Evolutionary conservation across 805 yeast genomes (phyloP), one percentile per base, ranked within the genome.

Genomic region (Ogataea paradorogensis): DNA sequence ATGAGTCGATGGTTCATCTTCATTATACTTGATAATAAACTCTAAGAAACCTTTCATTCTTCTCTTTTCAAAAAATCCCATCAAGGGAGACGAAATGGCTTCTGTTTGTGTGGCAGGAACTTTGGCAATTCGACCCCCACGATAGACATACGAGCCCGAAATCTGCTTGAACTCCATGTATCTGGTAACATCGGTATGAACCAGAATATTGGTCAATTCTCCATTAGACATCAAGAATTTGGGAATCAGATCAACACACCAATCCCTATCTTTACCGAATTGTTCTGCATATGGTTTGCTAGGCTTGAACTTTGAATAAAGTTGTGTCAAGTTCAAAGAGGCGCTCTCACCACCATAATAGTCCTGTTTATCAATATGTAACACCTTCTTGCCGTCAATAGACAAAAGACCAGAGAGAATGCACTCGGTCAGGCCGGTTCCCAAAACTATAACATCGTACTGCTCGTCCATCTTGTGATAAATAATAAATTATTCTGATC

Each of bases 221-320:
- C 99, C 99, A 59, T 89, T 87, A 40, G 97, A 90, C 99, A 93
- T 93, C 53, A 93, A 71, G 54, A 93, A 90, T 67, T 93, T 93
- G 30, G 99, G 99, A 57, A 93, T 88, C 66, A 93, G 74, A 62
- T 93, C 99, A 37, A 93, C 93, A 66, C 95, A 89, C 97, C 98
- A 93, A 63, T 93, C 98, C 49, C 98, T 78, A 58, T 88, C 95
- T 57, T 95, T 80, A 36, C 99, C 98, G 47, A 81, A 76, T 47
- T 78, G 74, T 15, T 71, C 72, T 46, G 82, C 84, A 28, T 87
- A 82, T 51, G 76, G 74, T 47, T 80, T 84, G 35, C 76, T 70
- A 23, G 96, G 96, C 61, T 89, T 87, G 74, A 89, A 90, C 67
- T 90, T 90, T 52, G 74, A 66, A 70, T 86, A 93, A 42, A 84